A percentile compares a stretch with the other conserved stretches of the same genome.
Evolutionary conservation across 148 eudicot species (phyloP).

Genomic region (Mesembryanthemum crystallinum): DNA sequence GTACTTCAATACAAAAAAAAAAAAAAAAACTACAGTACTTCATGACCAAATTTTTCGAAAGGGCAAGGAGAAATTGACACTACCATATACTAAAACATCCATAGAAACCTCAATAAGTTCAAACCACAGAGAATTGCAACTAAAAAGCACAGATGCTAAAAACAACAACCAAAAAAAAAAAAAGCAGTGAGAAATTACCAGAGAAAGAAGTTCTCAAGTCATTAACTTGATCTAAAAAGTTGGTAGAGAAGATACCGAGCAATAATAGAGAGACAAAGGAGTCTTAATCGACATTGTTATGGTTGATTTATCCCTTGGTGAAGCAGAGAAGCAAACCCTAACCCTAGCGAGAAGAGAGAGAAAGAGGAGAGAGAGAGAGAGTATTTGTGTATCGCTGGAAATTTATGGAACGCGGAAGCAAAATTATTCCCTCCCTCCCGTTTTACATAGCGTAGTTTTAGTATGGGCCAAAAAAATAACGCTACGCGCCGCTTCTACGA

Average conservation of each 20-base stretch:
- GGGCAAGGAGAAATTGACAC: neutral
- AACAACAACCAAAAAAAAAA: neutral
- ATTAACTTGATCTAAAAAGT: constrained; percentile 38
- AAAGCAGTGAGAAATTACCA: constrained; percentile 30
- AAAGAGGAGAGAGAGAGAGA: constrained; percentile 13
- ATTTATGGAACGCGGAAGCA: neutral
- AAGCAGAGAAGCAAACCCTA: constrained; percentile 35
- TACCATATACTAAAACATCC: neutral
- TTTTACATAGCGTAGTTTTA: neutral
- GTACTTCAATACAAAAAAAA: neutral
- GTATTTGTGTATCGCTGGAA: neutral
- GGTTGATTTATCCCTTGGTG: constrained; percentile 7
- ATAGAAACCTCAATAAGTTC: neutral
- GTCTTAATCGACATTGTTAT: constrained; percentile 24
- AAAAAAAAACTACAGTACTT: constrained; percentile 10
- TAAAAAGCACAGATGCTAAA: neutral
- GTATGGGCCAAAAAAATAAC: neutral
- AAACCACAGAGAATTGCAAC: neutral
- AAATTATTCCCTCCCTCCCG: neutral
- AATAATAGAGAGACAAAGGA: constrained; percentile 14
- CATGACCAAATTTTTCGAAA: neutral
- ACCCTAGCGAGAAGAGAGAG: constrained; percentile 33
- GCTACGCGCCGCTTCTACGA: constrained; percentile 8
- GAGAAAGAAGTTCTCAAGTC: constrained; percentile 31
- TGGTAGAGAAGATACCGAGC: constrained; percentile 27